Evolutionary conservation across 2,329 filamentous ascomycete species (phyloP), one percentile per base, ranked within the genome.

Genomic region (Aspergillus pseudonomiae): DNA sequence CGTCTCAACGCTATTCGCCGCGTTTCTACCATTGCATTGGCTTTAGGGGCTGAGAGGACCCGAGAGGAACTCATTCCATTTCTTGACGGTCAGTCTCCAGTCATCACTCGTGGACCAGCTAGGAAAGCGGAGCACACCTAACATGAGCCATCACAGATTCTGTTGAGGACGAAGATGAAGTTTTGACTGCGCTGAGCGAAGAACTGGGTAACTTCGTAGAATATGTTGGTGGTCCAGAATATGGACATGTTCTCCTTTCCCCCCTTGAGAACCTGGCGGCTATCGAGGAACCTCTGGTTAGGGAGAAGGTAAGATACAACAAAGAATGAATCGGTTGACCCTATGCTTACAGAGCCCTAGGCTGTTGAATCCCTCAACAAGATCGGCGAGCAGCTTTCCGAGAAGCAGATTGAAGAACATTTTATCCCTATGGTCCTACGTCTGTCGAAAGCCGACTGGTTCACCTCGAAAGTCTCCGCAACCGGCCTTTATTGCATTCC

Each of bases 301-400:
- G 95, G 75, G 95, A 99, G 83, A 99, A 99, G 91, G 94, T 96
- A 81, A 67, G 80, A 75, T 59, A 14, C 39, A 19, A 3, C 55
- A 34, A 24, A 21, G 4, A 41, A 36, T 14, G n/a, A 16, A 59
- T 63, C 55, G 14, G 58, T 65, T 39, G 21, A 55, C 59, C 14
- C 57, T 12, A 46, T 60, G 53, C 60, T 67, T 39, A 63, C 46
- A 12, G 26, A 34, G 41, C 50, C 34, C 41, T 73, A 97, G 94
- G 95, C 95, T 69, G 95, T 99, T 77, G 96, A 99, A 80, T 99
- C 95, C 55, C 88, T 99, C 71, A 99, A 99, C 88, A 99, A 97
- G 84, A 98, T 99, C 79, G 98, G 95, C 86, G 88, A 89, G 76
- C 89, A 97, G 78, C 87, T 99, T 61, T 96, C 93, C 57, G 84